Conservation (phyloP, 2,329 filamentous ascomycete species). For the Periconia sp. region DNA sequence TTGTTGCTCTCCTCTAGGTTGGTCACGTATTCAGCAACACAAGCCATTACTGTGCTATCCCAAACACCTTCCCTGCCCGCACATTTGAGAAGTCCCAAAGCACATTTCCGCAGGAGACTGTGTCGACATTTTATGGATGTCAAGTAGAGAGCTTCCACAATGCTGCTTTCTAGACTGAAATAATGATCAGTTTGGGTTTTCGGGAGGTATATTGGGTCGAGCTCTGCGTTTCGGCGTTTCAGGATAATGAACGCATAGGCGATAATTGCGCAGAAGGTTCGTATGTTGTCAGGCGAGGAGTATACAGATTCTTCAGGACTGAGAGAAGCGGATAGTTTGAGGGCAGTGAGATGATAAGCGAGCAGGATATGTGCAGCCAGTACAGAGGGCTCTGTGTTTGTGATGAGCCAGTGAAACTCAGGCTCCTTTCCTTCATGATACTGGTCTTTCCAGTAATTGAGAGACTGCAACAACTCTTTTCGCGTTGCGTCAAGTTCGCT, state of each 20-base stretch:
- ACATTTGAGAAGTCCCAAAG: constrained; percentile 1
- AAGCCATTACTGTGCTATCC: constrained; percentile 4
- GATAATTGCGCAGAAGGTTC: not conserved
- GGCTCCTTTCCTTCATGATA: not conserved
- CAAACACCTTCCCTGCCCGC: constrained; percentile 9
- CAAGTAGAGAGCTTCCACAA: constrained; percentile 2
- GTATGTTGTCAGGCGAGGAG: not conserved
- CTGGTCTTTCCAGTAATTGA: not conserved
- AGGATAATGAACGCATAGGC: not conserved
- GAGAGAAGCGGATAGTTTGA: constrained; percentile 1
- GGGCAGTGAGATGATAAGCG: constrained; percentile 1
- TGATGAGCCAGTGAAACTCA: not conserved
- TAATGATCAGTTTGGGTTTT: not conserved
- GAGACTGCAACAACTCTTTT: not conserved
- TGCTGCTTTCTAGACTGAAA: constrained; percentile 4
- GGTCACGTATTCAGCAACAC: not conserved
- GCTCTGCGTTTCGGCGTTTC: not conserved
- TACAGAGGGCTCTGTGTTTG: not conserved
- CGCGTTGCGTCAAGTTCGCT: not conserved
- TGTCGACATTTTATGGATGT: constrained; percentile 2
- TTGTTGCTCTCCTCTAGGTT: not conserved
- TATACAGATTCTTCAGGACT: not conserved
- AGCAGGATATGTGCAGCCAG: not conserved
- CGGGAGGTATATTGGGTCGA: not conserved
- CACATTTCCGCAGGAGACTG: not conserved